phyloP scores from a whole-genome alignment of 2,329 filamentous ascomycete genomes.

The Neospermospora avenae region DNA sequence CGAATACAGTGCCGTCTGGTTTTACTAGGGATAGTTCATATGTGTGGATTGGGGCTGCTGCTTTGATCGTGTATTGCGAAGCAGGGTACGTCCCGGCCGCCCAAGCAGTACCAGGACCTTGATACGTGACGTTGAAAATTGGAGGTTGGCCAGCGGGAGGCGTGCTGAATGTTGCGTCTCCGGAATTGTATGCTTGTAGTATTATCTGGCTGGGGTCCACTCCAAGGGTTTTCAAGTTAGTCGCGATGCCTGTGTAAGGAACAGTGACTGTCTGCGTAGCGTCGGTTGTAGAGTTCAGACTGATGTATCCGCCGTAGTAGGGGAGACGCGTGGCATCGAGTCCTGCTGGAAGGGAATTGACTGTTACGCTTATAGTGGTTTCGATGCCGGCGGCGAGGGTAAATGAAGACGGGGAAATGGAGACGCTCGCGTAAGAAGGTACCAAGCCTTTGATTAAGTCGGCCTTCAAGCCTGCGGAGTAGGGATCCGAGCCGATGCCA shows the following conservation, averaged over 20 bases:
- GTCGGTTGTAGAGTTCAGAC: background rate
- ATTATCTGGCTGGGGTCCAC: no score
- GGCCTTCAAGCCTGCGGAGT: background rate
- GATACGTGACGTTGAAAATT: no score
- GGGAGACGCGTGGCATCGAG: background rate
- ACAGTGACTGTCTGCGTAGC: background rate
- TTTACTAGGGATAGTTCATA: background rate
- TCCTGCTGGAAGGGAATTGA: slow-evolving; percentile 14
- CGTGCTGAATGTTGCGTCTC: no score
- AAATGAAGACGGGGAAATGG: slow-evolving; percentile 22
- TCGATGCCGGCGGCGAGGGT: slow-evolving; percentile 23
- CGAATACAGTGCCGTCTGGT: background rate
- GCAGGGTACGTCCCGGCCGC: background rate
- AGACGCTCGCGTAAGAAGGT: slow-evolving; percentile 12
- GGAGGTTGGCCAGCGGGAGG: background rate
- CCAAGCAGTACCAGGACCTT: background rate
- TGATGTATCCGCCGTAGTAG: slow-evolving; percentile 2
- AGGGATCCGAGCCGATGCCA: slow-evolving; percentile 22
- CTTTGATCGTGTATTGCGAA: no score
- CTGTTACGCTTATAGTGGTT: slow-evolving; percentile 18
- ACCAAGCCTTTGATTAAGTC: slow-evolving; percentile 15
- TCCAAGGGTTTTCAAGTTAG: background rate
- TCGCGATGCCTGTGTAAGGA: slow-evolving; percentile 1
- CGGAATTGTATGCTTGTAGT: background rate
- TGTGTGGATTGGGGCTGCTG: background rate